phyloP scores from a whole-genome alignment of 352 stramenopile species.

The Globisporangium cystogenes region DNA sequence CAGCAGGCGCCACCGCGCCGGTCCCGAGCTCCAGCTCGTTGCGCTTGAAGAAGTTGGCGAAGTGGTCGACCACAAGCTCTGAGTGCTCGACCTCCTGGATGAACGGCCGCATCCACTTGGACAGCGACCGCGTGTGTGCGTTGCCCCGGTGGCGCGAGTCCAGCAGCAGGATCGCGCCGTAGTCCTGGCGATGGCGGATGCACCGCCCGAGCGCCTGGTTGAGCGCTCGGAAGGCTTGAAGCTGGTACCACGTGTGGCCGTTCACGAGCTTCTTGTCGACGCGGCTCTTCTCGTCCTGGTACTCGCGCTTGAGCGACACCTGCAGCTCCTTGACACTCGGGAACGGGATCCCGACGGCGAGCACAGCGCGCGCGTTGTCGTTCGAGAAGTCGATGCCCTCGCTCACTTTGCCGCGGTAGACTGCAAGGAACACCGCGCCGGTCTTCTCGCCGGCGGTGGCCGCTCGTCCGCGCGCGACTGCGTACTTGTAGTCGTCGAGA shows the following conservation, averaged over 20 bases:
- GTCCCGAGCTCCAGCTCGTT: slow-evolving; percentile 37
- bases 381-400: slow-evolving; percentile 99
- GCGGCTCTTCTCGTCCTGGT: slow-evolving; percentile 72
- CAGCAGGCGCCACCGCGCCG: slow-evolving; percentile 2
- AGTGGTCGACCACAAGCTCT: slow-evolving; percentile 52
- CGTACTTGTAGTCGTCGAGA: slow-evolving; percentile 67
- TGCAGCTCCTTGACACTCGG: slow-evolving; percentile 93
- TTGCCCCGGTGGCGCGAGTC: slow-evolving; percentile 85
- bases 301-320: slow-evolving; percentile 72
- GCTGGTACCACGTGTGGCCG: slow-evolving; percentile 93
- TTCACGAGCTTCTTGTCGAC: slow-evolving; percentile 64
- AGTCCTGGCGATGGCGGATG: slow-evolving; percentile 97
- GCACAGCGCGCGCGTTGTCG: slow-evolving; percentile 93
- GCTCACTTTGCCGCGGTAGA: slow-evolving; percentile 98
- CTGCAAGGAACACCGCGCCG: slow-evolving; percentile 95
- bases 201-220: slow-evolving; percentile 99
- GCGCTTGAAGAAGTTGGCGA: slow-evolving; percentile 57
- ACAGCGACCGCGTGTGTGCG: slow-evolving; percentile 54
- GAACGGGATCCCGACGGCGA: slow-evolving; percentile 99
- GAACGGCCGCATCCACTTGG: slow-evolving; percentile 77
- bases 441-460: slow-evolving; percentile 20
- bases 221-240: slow-evolving; percentile 96
- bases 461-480: slow-evolving; percentile 22
- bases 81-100: slow-evolving; percentile 69
- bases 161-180: slow-evolving; percentile 95